Conservation (phyloP, 805 yeast species). For the Schwanniomyces vanrijiae region DNA sequence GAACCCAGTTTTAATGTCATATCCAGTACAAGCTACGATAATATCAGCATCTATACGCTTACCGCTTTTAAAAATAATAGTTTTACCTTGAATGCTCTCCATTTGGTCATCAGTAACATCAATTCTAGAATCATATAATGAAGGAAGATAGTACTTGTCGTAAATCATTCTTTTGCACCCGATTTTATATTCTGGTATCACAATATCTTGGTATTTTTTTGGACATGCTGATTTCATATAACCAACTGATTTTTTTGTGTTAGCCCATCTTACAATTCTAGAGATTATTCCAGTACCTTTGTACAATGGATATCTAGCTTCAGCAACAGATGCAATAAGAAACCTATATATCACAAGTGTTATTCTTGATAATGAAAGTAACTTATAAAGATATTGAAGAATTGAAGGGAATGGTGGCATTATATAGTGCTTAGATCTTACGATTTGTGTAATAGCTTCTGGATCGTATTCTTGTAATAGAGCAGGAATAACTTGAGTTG, state of each 20-base stretch:
- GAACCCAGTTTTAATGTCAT: slow-evolving; percentile 22
- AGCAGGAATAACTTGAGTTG: slow-evolving; percentile 40
- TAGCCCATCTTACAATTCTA: slow-evolving; percentile 25
- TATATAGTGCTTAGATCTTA: slow-evolving; percentile 37
- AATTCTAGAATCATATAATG: slow-evolving; percentile 30
- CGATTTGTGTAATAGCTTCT: slow-evolving; percentile 29
- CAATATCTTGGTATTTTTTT: slow-evolving; percentile 27
- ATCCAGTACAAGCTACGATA: slow-evolving; percentile 45
- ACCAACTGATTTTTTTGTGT: slow-evolving; percentile 14
- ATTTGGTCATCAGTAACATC: slow-evolving; percentile 22
- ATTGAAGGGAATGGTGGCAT: slow-evolving; percentile 36
- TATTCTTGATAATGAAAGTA: slow-evolving; percentile 23
- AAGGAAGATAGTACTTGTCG: slow-evolving; percentile 36
- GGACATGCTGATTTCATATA: slow-evolving; percentile 34
- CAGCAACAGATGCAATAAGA: slow-evolving; percentile 30
- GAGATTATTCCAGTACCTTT: slow-evolving; percentile 26
- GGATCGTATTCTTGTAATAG: slow-evolving; percentile 26
- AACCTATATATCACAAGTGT: slow-evolving; percentile 29
- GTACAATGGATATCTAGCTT: slow-evolving; percentile 35
- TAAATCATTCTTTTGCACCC: slow-evolving; percentile 44
- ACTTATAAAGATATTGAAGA: slow-evolving; percentile 19
- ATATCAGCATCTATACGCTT: slow-evolving; percentile 31
- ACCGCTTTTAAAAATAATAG: slow-evolving; percentile 29
- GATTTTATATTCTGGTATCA: slow-evolving; percentile 38
- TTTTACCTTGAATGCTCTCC: slow-evolving; percentile 25